These are phyloP conservation scores for Kwoniella botswanensis DNA, from an alignment of 768 basidiomycete genomes.

Conservation along the genomic window DNA sequence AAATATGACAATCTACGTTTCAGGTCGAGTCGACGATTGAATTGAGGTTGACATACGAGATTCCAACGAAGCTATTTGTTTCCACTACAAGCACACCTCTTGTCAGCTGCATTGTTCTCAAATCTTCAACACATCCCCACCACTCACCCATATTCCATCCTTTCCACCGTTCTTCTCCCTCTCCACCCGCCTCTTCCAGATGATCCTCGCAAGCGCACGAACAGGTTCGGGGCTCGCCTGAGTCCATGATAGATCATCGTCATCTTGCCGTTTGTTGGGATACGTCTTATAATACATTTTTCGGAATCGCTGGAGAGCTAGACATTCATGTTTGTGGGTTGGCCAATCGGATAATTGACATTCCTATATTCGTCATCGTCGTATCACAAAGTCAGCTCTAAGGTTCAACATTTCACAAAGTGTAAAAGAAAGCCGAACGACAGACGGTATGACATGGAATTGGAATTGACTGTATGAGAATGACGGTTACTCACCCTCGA, in stretches of 20 bases:
- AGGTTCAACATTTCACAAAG: too few species aligned
- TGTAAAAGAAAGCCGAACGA: background rate
- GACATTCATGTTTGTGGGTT: conserved; percentile 78
- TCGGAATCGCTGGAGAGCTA: conserved; percentile 62
- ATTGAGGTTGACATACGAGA: conserved; percentile 66
- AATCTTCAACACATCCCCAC: conserved; percentile 62
- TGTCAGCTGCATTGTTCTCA: conserved; percentile 32
- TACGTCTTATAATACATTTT: conserved; percentile 26
- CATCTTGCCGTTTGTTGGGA: conserved; percentile 49
- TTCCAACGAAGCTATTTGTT: conserved; percentile 72
- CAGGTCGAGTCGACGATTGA: too few species aligned
- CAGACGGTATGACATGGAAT: background rate
- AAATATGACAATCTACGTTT: too few species aligned
- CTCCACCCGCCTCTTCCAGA: conserved; percentile 69
- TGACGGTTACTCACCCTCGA: conserved; percentile 67
- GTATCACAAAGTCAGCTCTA: background rate
- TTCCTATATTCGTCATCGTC: conserved; percentile 58
- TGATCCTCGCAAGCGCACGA: conserved; percentile 74
- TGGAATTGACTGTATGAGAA: background rate
- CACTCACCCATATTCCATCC: conserved; percentile 34
- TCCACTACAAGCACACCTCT: conserved; percentile 58
- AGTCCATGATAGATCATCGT: conserved; percentile 35
- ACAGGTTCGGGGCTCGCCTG: conserved; percentile 73
- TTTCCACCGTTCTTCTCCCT: conserved; percentile 63
- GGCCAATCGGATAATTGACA: conserved; percentile 79